Percentiles rank a stretch among this genome's conserved stretches.
phyloP scores from a whole-genome alignment of 2,329 filamentous ascomycete genomes.

The Fusarium camptoceras region DNA sequence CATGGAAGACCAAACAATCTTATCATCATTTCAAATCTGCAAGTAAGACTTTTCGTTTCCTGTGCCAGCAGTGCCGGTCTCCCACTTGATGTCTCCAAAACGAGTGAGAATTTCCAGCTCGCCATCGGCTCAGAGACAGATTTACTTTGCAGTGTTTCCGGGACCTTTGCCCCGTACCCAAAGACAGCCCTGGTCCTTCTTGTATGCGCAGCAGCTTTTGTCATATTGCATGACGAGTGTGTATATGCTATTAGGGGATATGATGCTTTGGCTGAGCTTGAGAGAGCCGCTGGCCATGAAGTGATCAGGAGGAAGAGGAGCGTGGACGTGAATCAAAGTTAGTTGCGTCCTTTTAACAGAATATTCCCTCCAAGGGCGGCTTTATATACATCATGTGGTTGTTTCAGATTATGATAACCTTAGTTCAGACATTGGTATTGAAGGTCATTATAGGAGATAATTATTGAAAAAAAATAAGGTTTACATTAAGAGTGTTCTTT shows the following conservation, averaged over 20 bases:
- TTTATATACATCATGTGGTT: too few species aligned
- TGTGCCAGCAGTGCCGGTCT: neutral
- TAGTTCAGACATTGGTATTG: too few species aligned
- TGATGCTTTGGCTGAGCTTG: fast-evolving
- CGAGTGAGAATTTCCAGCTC: neutral
- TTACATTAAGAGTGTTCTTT: too few species aligned
- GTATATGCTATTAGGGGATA: fast-evolving
- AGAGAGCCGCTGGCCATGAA: neutral
- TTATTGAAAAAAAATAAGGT: too few species aligned
- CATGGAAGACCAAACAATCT: neutral
- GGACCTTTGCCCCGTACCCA: fast-evolving
- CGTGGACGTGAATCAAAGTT: neutral
- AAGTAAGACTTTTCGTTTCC: neutral
- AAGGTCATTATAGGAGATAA: too few species aligned
- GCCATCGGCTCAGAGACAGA: neutral
- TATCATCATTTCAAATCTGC: neutral
- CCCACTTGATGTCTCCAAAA: neutral
- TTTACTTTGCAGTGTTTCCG: fast-evolving
- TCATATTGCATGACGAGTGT: neutral
- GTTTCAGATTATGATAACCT: too few species aligned
- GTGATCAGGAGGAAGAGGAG: neutral
- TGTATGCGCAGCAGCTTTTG: fast-evolving
- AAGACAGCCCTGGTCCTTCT: neutral
- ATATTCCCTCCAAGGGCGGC: too few species aligned
- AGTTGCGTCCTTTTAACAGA: too few species aligned